These are phyloP conservation scores for Inonotus hispidus DNA, from an alignment of 1,284 basidiomycete species.

Conservation along the genomic window DNA sequence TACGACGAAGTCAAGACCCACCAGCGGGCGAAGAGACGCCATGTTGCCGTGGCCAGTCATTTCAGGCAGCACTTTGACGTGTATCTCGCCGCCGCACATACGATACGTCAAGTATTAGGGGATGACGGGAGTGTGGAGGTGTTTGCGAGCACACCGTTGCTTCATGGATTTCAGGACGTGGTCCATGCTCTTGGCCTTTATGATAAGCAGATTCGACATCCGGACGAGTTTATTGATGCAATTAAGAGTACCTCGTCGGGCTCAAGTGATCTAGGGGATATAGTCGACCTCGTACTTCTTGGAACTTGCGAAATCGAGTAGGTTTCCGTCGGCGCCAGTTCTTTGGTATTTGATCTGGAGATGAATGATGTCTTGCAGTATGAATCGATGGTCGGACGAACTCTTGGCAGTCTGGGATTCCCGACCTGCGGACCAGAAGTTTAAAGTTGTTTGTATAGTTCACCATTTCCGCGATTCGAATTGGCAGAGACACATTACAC, in stretches of 20 bases:
- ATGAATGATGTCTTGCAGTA: slow-evolving; percentile 18
- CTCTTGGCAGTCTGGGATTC: slow-evolving; percentile 32
- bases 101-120: slow-evolving; percentile 9
- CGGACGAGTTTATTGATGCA: slow-evolving; percentile 6
- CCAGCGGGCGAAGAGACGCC: not conserved
- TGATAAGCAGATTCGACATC: not conserved
- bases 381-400: slow-evolving; percentile 25
- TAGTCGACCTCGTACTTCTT: slow-evolving; percentile 31
- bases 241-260: not conserved
- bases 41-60: slow-evolving; percentile 9
- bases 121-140: slow-evolving; percentile 2
- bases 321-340: slow-evolving; percentile 12
- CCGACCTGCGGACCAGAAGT: slow-evolving; percentile 31
- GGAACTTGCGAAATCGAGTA: slow-evolving; percentile 35
- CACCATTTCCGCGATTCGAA: slow-evolving; percentile 29
- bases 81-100: slow-evolving; percentile 8
- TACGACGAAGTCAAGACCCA: not conserved
- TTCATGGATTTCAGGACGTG: slow-evolving; percentile 9
- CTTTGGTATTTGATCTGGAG: not conserved
- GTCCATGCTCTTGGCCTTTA: slow-evolving; percentile 8
- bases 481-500: slow-evolving; percentile 31
- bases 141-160: slow-evolving; percentile 9
- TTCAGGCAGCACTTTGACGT: slow-evolving; percentile 13
- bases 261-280: slow-evolving; percentile 20
- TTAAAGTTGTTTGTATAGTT: slow-evolving; percentile 35